phyloP scores from a whole-genome alignment of 495 filamentous ascomycete species.

The Penicillium steckii region DNA sequence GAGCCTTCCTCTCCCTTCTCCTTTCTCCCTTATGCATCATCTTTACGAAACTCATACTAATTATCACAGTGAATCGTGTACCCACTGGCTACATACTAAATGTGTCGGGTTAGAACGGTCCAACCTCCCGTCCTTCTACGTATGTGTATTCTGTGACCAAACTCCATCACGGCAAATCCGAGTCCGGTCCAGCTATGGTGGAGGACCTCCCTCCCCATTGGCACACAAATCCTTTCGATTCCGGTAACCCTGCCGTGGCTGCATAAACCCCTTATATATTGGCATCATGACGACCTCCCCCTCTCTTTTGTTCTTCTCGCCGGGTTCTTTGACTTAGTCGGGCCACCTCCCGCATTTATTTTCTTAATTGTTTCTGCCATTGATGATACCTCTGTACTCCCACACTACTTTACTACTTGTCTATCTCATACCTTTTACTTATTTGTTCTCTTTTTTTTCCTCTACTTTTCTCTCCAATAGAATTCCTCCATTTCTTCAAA shows the following conservation, averaged over 20 bases:
- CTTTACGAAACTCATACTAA: conserved; percentile 7
- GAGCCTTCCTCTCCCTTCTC: conserved; percentile 21
- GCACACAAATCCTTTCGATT: conserved; percentile 65
- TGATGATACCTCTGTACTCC: conserved; percentile 40
- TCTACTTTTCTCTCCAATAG: conserved; percentile 9
- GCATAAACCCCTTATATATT: conserved; percentile 5
- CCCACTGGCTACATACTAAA: conserved; percentile 77
- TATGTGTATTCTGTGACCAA: conserved; percentile 77
- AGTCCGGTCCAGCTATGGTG: conserved; percentile 52
- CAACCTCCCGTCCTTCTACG: conserved; percentile 70
- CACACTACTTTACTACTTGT: conserved; percentile 3
- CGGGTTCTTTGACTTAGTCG: conserved; percentile 21
- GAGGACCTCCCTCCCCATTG: conserved; percentile 55
- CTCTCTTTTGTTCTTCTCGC: conserved; percentile 21
- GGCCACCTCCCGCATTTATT: conserved; percentile 14
- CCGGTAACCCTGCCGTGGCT: conserved; percentile 25
- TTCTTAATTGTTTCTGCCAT: conserved; percentile 19
- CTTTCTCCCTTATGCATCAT: background rate
- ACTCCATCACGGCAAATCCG: conserved; percentile 69
- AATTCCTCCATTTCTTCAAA: background rate
- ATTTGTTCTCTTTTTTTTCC: background rate
- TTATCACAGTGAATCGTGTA: conserved; percentile 71
- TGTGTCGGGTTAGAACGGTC: conserved; percentile 69
- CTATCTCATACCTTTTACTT: too few species aligned
- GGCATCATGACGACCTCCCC: conserved; percentile 18